A percentile compares a stretch with the other conserved stretches of the same genome.
Conservation (phyloP, 768 basidiomycete species). For the Hygrophorus russula region DNA sequence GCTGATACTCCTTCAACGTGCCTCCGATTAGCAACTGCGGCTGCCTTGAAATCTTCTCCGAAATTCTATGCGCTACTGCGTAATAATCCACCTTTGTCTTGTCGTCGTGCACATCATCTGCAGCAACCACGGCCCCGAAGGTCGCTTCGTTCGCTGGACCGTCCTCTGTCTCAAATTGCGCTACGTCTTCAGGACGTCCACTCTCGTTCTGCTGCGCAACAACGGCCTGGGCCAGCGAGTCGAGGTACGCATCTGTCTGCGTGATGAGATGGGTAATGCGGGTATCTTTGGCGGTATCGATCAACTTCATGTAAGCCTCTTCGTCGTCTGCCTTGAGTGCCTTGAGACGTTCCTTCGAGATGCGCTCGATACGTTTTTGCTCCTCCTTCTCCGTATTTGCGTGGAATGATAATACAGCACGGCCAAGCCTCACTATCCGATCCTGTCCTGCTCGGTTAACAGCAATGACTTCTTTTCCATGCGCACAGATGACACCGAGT, state of each 20-base stretch:
- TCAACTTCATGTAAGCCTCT: conserved; percentile 98
- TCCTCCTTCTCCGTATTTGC: conserved; percentile 92
- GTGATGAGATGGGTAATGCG: conserved; percentile 92
- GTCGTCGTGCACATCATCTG: conserved; percentile 46
- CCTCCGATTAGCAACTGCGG: conserved; percentile 74
- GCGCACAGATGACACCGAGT: conserved; percentile 72
- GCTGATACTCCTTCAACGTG: conserved; percentile 87
- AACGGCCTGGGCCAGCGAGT: conserved; percentile 90
- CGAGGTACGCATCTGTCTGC: conserved; percentile 92
- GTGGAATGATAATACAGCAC: conserved; percentile 77
- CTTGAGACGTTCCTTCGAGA: conserved; percentile 95
- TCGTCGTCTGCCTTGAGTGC: conserved; percentile 97
- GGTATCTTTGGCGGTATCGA: conserved; percentile 98
- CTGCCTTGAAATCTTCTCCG: conserved; percentile 73
- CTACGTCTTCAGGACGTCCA: conserved; percentile 26
- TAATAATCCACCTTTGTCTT: conserved; percentile 90
- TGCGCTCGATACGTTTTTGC: conserved; percentile 90
- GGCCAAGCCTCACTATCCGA: conserved; percentile 64
- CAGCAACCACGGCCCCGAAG: conserved; percentile 71
- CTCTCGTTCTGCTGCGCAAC: conserved; percentile 81
- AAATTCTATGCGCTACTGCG: conserved; percentile 85
- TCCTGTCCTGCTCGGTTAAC: conserved; percentile 54
- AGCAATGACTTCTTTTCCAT: conserved; percentile 67
- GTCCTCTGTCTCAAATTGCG: conserved; percentile 46
- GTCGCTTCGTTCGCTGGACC: conserved; percentile 78